Percentiles rank a stretch among this genome's conserved stretches.
Conservation (phyloP, 2,329 filamentous ascomycete genomes). For the Emergomyces africanus region DNA sequence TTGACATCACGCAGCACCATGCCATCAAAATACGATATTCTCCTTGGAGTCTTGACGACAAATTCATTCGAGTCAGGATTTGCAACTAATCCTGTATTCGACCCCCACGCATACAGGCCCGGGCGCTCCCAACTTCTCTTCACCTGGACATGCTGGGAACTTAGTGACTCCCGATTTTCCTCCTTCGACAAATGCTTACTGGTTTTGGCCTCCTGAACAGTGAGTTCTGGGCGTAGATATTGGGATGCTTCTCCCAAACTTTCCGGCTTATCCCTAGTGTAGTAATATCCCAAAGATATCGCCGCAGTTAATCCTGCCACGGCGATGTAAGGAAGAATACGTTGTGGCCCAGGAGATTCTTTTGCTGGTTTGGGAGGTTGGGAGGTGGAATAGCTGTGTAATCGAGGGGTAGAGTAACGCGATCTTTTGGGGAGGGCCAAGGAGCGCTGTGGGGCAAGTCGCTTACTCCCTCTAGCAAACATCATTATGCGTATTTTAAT, state of each 20-base stretch:
- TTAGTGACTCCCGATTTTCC: slow-evolving; percentile 62
- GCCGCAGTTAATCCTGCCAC: neutral
- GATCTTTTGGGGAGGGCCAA: slow-evolving; percentile 7
- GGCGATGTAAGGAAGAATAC: neutral
- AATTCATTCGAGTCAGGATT: slow-evolving; percentile 68
- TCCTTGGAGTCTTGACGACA: slow-evolving; percentile 65
- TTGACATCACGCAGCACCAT: slow-evolving; percentile 78
- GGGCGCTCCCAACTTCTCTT: slow-evolving; percentile 70
- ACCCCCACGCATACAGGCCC: slow-evolving; percentile 89
- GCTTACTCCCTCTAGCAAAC: neutral
- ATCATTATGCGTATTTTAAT: neutral
- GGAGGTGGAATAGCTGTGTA: neutral
- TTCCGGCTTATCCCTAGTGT: neutral
- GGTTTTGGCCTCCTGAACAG: slow-evolving; percentile 55
- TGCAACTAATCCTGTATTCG: slow-evolving; percentile 71
- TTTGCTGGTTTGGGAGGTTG: neutral
- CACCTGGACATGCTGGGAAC: slow-evolving; percentile 77
- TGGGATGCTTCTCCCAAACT: neutral
- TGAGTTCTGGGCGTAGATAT: slow-evolving; percentile 30
- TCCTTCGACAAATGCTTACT: slow-evolving; percentile 46
- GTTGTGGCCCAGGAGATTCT: neutral
- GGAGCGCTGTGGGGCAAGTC: neutral
- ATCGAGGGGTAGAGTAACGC: neutral
- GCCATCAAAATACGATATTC: slow-evolving; percentile 72
- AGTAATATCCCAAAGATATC: slow-evolving; percentile 1